Conservation (phyloP, 768 basidiomycete genomes). For the Krasilnikovozyma curviuscula region DNA sequence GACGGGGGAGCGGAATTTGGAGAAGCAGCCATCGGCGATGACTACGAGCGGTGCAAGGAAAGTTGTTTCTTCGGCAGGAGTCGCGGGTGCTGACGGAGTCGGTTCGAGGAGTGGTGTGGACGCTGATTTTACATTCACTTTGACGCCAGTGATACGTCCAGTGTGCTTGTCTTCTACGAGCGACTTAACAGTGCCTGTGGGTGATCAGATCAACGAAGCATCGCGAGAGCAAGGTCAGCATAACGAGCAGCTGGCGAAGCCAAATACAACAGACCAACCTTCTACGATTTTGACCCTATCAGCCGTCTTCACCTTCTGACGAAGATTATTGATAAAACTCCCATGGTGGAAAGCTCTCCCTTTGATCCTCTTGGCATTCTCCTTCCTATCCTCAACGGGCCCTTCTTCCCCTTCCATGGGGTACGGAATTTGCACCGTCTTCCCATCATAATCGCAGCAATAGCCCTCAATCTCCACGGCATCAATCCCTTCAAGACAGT, state of each 20-base stretch:
- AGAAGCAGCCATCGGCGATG: slow-evolving; percentile 86
- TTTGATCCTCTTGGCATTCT: slow-evolving; percentile 27
- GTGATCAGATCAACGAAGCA: neutral
- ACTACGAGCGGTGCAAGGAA: slow-evolving; percentile 62
- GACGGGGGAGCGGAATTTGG: slow-evolving; percentile 53
- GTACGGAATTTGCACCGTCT: slow-evolving; percentile 73
- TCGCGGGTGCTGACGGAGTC: slow-evolving; percentile 24
- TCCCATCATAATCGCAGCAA: slow-evolving; percentile 44
- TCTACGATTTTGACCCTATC: slow-evolving; percentile 49
- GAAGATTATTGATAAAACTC: slow-evolving; percentile 58
- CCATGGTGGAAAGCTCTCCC: slow-evolving; percentile 91
- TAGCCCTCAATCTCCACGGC: slow-evolving; percentile 69
- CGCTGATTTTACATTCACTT: slow-evolving; percentile 34
- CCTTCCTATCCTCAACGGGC: neutral
- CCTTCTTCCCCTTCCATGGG: slow-evolving; percentile 28
- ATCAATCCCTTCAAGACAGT: slow-evolving; percentile 68
- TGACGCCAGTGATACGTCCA: slow-evolving; percentile 45
- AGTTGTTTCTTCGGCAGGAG: slow-evolving; percentile 26
- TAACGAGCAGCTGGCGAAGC: neutral
- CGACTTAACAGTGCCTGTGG: slow-evolving; percentile 8
- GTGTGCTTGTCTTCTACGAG: slow-evolving; percentile 31
- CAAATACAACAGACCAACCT: slow-evolving; percentile 10
- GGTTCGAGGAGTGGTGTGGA: neutral
- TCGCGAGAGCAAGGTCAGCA: neutral
- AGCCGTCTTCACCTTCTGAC: slow-evolving; percentile 43